Evolutionary conservation across 371 early-diverging fungal species (phyloP).

Genomic region (Gilbertella persicaria): DNA sequence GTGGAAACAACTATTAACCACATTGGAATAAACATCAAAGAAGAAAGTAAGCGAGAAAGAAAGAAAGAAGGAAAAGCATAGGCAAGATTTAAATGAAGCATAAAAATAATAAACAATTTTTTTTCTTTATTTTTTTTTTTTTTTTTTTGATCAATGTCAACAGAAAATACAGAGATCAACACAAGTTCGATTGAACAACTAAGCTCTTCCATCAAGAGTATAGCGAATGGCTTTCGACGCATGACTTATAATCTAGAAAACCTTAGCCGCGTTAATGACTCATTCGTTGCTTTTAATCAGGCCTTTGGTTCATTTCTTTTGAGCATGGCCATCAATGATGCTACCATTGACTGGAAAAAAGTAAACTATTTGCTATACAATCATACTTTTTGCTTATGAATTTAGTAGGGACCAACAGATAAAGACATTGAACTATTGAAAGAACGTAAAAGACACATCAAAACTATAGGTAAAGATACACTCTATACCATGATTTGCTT

Average conservation of each 20-base stretch:
- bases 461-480: background rate
- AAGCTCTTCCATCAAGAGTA: background rate
- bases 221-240: background rate
- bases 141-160: background rate
- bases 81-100: no score
- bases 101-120: no score
- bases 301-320: slow-evolving; percentile 38
- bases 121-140: background rate
- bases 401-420: slow-evolving; percentile 11
- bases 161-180: no score
- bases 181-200: background rate
- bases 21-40: no score
- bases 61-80: no score
- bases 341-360: slow-evolving; percentile 27
- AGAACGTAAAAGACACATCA: background rate
- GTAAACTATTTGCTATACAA: no score
- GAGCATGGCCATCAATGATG: slow-evolving; percentile 29
- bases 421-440: slow-evolving; percentile 6
- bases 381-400: background rate
- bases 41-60: no score
- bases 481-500: no score
- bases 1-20: no score
- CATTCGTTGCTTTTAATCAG: slow-evolving; percentile 32
- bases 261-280: slow-evolving; percentile 23
- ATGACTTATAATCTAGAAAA: slow-evolving; percentile 24